Percentiles rank a stretch among this genome's conserved stretches.
Evolutionary conservation across 805 yeast species (phyloP).

Genomic region (Ogataea populi-albae): DNA sequence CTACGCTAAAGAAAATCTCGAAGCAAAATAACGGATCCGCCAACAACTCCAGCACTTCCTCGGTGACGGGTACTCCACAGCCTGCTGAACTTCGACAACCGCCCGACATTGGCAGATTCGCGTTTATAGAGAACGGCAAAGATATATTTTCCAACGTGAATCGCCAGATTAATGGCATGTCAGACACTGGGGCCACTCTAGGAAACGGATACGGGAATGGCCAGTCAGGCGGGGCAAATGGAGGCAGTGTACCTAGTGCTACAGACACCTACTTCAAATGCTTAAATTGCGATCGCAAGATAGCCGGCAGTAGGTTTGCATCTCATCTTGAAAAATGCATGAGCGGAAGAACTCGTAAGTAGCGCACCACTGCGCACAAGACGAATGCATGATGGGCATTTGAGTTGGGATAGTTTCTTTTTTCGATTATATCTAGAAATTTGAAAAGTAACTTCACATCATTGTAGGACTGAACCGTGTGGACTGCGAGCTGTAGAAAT

Average conservation of each 20-base stretch:
- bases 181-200: slow-evolving; percentile 2
- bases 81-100: slow-evolving; percentile 14
- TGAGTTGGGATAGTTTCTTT: no score
- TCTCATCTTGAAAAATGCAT: slow-evolving; percentile 89
- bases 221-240: slow-evolving; percentile 5
- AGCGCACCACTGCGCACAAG: no score
- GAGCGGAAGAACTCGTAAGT: slow-evolving; percentile 61
- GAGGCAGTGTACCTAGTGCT: slow-evolving; percentile 12
- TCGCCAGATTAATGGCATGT: slow-evolving; percentile 6
- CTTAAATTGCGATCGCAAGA: slow-evolving; percentile 76
- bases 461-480: no score
- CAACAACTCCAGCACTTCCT: slow-evolving; percentile 14
- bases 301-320: slow-evolving; percentile 90
- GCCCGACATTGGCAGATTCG: slow-evolving; percentile 31
- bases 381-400: no score
- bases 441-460: no score
- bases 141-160: slow-evolving; percentile 29
- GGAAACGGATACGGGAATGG: slow-evolving; percentile 13
- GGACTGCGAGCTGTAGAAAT: no score
- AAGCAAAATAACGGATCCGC: slow-evolving; percentile 10
- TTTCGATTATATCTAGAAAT: no score
- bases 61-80: slow-evolving; percentile 23
- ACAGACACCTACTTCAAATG: slow-evolving; percentile 63
- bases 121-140: slow-evolving; percentile 28
- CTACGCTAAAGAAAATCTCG: slow-evolving; percentile 12